Conservation (phyloP, 2,329 filamentous ascomycete species). For the Alternaria rosae region DNA sequence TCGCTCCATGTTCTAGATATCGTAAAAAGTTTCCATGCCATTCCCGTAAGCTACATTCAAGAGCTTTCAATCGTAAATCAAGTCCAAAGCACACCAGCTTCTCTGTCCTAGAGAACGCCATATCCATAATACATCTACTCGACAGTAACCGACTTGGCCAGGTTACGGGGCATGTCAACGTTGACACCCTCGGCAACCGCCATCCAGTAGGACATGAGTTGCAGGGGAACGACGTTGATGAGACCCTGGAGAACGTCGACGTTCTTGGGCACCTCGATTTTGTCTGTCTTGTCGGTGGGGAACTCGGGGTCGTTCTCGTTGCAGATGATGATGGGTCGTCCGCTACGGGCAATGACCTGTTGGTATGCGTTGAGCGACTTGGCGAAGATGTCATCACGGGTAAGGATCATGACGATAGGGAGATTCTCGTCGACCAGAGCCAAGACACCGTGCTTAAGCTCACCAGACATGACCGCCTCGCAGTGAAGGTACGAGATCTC, state of each 20-base stretch:
- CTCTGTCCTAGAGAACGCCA: constrained; percentile 21
- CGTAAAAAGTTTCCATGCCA: constrained; percentile 18
- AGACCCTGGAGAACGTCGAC: constrained; percentile 96
- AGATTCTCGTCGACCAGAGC: constrained; percentile 98
- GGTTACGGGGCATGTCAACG: constrained; percentile 97
- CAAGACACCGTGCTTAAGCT: constrained; percentile 98
- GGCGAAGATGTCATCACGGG: constrained; percentile 92
- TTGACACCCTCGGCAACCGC: constrained; percentile 95
- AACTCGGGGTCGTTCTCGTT: constrained; percentile 91
- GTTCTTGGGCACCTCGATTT: constrained; percentile 96
- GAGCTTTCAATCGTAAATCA: constrained; percentile 32
- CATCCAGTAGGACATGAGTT: constrained; percentile 99
- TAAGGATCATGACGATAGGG: constrained; percentile 99
- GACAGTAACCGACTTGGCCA: constrained; percentile 98
- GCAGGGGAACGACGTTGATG: constrained; percentile 95
- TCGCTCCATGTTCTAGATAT: constrained; percentile 26
- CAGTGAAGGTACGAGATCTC: constrained; percentile 99
- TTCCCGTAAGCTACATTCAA: constrained; percentile 27
- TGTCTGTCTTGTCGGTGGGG: constrained; percentile 84
- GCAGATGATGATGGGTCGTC: constrained; percentile 98
- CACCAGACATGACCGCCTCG: constrained; percentile 99
- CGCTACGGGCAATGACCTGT: constrained; percentile 95
- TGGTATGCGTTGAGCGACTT: constrained; percentile 99
- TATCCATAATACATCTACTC: constrained; percentile 69
- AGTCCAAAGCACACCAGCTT: constrained; percentile 35